Conservation (phyloP, 1,284 basidiomycete genomes). For the Trametes versicolor region DNA sequence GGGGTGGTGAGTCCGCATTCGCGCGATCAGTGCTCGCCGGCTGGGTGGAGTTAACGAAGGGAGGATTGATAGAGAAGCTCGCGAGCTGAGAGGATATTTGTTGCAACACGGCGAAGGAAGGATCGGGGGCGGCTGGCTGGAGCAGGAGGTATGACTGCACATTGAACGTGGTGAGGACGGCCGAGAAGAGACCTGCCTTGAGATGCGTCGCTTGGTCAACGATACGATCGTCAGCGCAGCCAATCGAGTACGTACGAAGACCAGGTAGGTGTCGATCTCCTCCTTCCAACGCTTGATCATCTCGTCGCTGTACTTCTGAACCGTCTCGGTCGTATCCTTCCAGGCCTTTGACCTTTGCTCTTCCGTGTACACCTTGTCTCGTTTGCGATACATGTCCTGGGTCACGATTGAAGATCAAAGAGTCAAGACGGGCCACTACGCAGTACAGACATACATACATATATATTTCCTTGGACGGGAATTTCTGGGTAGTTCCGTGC, state of each 20-base stretch:
- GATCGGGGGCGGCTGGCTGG: slow-evolving; percentile 12
- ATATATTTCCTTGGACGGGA: too few species aligned
- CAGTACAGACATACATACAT: too few species aligned
- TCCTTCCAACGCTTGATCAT: slow-evolving; percentile 21
- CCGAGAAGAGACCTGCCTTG: slow-evolving; percentile 28
- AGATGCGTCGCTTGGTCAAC: not conserved
- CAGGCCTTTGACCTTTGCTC: slow-evolving; percentile 16
- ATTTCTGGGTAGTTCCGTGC: too few species aligned
- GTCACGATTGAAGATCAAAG: too few species aligned
- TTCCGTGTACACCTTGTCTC: not conserved
- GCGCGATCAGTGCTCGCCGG: not conserved
- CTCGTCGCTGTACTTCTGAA: slow-evolving; percentile 19
- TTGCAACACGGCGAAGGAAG: slow-evolving; percentile 6
- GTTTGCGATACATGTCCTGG: not conserved
- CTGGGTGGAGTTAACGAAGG: slow-evolving; percentile 24
- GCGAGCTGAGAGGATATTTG: slow-evolving; percentile 19
- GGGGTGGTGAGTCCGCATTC: not conserved
- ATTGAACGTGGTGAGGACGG: slow-evolving; percentile 21
- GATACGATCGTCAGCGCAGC: not conserved
- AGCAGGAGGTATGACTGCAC: slow-evolving; percentile 22
- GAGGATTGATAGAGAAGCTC: slow-evolving; percentile 18
- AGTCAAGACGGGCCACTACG: too few species aligned
- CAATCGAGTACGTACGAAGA: slow-evolving; percentile 16
- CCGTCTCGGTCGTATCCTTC: not conserved
- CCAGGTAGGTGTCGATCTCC: slow-evolving; percentile 27